These are phyloP conservation scores for Bromus sterilis DNA, from an alignment of 176 grass and related monocot genomes.

Conservation along the genomic window DNA sequence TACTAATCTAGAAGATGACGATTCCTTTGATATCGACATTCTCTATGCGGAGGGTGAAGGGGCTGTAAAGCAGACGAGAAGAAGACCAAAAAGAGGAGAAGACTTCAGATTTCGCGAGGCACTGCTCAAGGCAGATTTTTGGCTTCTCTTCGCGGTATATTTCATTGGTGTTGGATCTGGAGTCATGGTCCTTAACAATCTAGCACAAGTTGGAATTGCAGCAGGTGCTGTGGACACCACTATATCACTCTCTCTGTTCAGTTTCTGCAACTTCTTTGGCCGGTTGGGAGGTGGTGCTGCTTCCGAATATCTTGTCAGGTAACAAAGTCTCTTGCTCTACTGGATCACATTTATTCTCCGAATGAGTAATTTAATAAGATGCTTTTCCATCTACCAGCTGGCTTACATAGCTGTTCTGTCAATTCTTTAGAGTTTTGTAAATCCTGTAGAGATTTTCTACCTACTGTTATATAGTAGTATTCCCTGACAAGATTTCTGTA, in stretches of 20 bases:
- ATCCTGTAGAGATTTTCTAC: neutral
- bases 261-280: slow-evolving; percentile 93
- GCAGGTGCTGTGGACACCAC: slow-evolving; percentile 69
- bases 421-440: neutral
- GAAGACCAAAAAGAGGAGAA: slow-evolving; percentile 75
- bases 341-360: neutral
- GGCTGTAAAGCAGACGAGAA: slow-evolving; percentile 70
- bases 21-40: slow-evolving; percentile 64
- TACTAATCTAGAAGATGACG: slow-evolving; percentile 37
- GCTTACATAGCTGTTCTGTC: neutral
- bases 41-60: slow-evolving; percentile 88
- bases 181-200: slow-evolving; percentile 85
- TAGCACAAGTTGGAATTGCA: slow-evolving; percentile 88
- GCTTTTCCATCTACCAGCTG: neutral
- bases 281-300: slow-evolving; percentile 65
- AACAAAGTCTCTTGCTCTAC: slow-evolving; percentile 3
- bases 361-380: neutral
- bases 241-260: slow-evolving; percentile 72
- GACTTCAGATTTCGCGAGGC: slow-evolving; percentile 92
- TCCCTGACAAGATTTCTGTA: too few species aligned
- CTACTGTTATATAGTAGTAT: neutral
- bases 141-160: slow-evolving; percentile 79
- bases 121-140: slow-evolving; percentile 87
- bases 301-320: slow-evolving; percentile 90
- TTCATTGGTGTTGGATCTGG: slow-evolving; percentile 85